phyloP scores from a whole-genome alignment of 371 early-diverging fungal genomes.

The Lichtheimia ramosa region DNA sequence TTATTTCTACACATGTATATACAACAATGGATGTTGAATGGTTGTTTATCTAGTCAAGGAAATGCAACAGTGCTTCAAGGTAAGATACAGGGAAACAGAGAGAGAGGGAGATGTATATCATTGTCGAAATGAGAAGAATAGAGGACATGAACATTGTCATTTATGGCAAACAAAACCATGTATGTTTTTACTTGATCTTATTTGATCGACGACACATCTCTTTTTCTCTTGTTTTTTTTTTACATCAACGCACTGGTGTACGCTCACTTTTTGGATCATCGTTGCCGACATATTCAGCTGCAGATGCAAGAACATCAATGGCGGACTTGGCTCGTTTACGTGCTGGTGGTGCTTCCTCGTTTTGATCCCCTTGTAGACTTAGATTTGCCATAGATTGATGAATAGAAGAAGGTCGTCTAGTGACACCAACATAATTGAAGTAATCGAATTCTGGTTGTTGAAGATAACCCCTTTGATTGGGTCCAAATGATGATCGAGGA shows the following conservation, averaged over 20 bases:
- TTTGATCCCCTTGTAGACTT: background rate
- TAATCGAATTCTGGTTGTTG: conserved; percentile 1
- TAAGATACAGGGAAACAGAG: background rate
- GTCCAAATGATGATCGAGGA: background rate
- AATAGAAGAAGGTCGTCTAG: background rate
- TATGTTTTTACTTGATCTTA: conserved; percentile 24
- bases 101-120: background rate
- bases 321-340: conserved; percentile 13
- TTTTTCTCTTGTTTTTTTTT: background rate
- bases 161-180: background rate
- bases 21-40: background rate
- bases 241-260: background rate
- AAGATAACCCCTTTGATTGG: background rate
- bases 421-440: background rate
- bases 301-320: conserved; percentile 15
- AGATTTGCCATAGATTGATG: conserved; percentile 9
- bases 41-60: background rate
- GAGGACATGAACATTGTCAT: conserved; percentile 9
- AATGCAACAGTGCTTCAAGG: background rate
- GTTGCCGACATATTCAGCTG: conserved; percentile 31
- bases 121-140: conserved; percentile 17
- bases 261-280: conserved; percentile 1
- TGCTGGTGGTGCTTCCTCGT: conserved; percentile 2
- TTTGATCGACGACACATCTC: conserved; percentile 16
- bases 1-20: background rate